Evolutionary conservation across 1,139 yeast species (phyloP), one percentile per base, ranked within the genome.

Genomic region (Yamadazyma atlantica): DNA sequence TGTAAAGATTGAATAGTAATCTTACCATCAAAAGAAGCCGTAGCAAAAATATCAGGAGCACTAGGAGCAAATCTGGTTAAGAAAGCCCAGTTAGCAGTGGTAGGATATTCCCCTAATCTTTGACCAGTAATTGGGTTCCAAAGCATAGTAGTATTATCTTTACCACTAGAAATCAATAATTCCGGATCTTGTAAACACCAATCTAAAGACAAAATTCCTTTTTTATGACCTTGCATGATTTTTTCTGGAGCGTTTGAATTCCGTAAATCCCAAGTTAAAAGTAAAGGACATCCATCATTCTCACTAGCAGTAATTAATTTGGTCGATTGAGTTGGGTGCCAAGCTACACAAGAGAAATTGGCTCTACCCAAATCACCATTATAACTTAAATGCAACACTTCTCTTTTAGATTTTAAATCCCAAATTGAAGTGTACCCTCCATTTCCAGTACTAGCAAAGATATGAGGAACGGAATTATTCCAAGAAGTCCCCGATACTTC

Each of bases 1-100:
- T 94, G 99, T 45, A 94, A 69, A 26, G 96, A 78, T 63, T 90
- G 97, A 31, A 92, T 72, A 36, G 79, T 66, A 41, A 94, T 75
- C 58, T 86, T 88, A 41, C 95, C 95, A 60, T 90, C 97, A 51
- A 86, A 87, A 11, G 97, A 86, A 17, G 97, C 94, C 40, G 90
- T 78, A 6, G 97, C 98, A 68, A 94, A 85, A 40, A 88, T 65
- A 45, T 90, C 97, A 4, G 99, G 98, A 18, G 87, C 80, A 19
- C 71, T 62, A 32, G 96, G 95, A 42, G 96, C 95, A 69, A 90
- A 92, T 51, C 78, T 75, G 12, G 95, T 78, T 60, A 85, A 81
- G 66, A 89, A 92, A 19, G 88, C 85, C 98, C 98, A 92, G 61
- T 88, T 90, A 29, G 95, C 86, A 30, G 95, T 79, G 18, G 94